Evolutionary conservation across 2,329 filamentous ascomycete genomes (phyloP).

Genomic region (Penicillium sp.): DNA sequence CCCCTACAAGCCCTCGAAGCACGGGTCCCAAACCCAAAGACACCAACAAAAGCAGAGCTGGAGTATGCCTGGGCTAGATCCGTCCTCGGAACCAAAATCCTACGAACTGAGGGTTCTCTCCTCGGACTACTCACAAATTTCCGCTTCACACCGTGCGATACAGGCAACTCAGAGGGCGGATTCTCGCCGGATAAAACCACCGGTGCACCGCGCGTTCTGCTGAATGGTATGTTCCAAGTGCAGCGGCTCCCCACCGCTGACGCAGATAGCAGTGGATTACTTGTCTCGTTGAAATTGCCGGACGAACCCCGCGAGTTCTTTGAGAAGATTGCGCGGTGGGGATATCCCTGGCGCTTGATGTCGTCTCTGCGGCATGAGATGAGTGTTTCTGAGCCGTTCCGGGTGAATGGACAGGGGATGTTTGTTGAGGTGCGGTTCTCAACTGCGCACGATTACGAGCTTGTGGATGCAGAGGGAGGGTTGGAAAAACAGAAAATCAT

Average conservation of each 20-base stretch:
- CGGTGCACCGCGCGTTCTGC: conserved; percentile 11
- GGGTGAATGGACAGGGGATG: conserved; percentile 5
- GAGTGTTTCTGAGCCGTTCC: conserved; percentile 28
- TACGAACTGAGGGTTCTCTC: conserved; percentile 22
- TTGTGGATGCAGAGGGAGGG: conserved; percentile 20
- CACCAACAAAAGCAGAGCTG: conserved; percentile 12
- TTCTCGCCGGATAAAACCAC: conserved; percentile 11
- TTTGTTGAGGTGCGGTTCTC: conserved; percentile 31
- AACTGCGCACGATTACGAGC: conserved; percentile 31
- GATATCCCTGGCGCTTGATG: conserved; percentile 32
- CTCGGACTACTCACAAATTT: conserved; percentile 15
- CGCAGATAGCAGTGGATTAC: conserved; percentile 19
- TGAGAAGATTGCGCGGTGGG: conserved; percentile 28
- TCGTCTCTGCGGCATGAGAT: conserved; percentile 29
- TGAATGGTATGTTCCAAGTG: conserved; percentile 23
- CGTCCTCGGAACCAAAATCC: conserved; percentile 15
- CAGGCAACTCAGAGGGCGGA: conserved; percentile 10
- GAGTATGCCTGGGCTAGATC: conserved; percentile 27
- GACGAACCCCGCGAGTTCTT: conserved; percentile 25
- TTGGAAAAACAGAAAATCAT: conserved; percentile 24
- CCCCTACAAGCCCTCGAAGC: conserved; percentile 18
- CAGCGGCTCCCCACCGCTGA: conserved; percentile 12
- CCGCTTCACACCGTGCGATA: conserved; percentile 22
- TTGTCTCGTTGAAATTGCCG: conserved; percentile 24
- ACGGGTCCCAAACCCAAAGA: not conserved